A percentile compares a stretch with the other conserved stretches of the same genome.
phyloP scores from a whole-genome alignment of 2,329 filamentous ascomycete species.

The Hypoxylon sp. region DNA sequence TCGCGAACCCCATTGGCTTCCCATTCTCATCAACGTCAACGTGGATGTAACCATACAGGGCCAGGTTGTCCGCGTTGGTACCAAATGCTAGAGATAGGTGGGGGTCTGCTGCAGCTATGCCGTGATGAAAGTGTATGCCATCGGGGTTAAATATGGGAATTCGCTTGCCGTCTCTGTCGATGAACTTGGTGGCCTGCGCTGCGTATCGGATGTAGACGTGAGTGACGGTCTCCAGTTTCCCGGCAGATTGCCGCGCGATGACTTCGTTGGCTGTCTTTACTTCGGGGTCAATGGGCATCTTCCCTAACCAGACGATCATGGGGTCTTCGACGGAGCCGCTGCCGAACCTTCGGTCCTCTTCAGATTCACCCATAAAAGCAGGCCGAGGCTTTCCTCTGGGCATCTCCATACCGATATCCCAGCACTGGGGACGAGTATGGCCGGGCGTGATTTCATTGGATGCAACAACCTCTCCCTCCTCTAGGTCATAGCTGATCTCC shows the following conservation, averaged over 20 bases:
- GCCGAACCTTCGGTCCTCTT: constrained; percentile 14
- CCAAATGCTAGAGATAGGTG: constrained; percentile 31
- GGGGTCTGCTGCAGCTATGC: constrained; percentile 6
- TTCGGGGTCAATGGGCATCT: constrained; percentile 9
- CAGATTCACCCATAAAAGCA: constrained; percentile 12
- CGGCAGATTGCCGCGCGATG: constrained; percentile 11
- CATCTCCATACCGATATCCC: constrained; percentile 28
- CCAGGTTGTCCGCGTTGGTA: constrained; percentile 20
- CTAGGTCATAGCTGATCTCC: no score
- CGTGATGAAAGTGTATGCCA: constrained; percentile 16
- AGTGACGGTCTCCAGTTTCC: constrained; percentile 14
- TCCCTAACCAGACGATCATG: constrained; percentile 24
- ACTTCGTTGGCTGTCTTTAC: constrained; percentile 11
- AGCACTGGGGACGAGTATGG: background rate
- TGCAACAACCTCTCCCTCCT: constrained; percentile 5
- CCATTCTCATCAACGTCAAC: constrained; percentile 18
- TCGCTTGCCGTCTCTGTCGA: constrained; percentile 32
- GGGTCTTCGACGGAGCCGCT: constrained; percentile 25
- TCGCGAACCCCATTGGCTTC: constrained; percentile 18
- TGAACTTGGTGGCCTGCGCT: constrained; percentile 17
- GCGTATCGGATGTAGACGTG: constrained; percentile 34
- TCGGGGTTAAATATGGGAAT: constrained; percentile 27
- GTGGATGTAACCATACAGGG: constrained; percentile 30
- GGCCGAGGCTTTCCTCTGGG: constrained; percentile 25
- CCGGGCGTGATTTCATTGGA: constrained; percentile 8